Conservation (phyloP, 2,329 filamentous ascomycete species). For the Monosporascus sp. region DNA sequence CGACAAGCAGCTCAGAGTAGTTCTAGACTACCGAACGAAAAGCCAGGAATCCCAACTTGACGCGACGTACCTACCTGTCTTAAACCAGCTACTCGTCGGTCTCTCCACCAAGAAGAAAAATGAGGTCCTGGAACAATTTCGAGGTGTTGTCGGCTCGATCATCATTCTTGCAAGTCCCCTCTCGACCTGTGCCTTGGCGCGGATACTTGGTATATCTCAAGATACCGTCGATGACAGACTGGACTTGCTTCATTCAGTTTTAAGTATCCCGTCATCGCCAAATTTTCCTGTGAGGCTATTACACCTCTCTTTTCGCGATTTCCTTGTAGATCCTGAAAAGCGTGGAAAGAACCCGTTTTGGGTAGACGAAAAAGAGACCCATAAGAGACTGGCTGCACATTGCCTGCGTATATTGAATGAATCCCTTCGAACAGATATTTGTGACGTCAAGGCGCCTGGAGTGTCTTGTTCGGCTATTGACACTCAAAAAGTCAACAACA, state of each 20-base stretch:
- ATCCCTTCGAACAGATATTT: conserved; percentile 31
- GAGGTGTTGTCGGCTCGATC: conserved; percentile 26
- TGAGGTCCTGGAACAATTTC: conserved; percentile 18
- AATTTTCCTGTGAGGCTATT: conserved; percentile 21
- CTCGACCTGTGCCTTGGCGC: not conserved
- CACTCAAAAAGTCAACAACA: not conserved
- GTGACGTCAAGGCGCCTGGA: conserved; percentile 5
- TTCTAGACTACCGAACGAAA: not conserved
- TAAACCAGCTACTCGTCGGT: conserved; percentile 11
- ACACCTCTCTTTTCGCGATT: conserved; percentile 34
- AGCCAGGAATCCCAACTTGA: conserved; percentile 12
- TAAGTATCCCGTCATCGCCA: conserved; percentile 21
- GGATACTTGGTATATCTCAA: conserved; percentile 2
- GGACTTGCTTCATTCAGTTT: conserved; percentile 28
- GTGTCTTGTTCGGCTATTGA: not conserved
- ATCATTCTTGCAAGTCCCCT: conserved; percentile 17
- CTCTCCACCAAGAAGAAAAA: conserved; percentile 7
- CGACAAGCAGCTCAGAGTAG: conserved; percentile 1
- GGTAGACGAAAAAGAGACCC: conserved; percentile 27
- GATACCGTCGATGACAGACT: conserved; percentile 15
- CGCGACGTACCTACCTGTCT: conserved; percentile 2
- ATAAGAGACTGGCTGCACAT: conserved; percentile 24
- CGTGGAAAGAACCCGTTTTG: conserved; percentile 22
- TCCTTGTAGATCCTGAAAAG: conserved; percentile 26
- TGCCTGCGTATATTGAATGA: conserved; percentile 31